Evolutionary conservation across 2,329 filamentous ascomycete genomes (phyloP).

Genomic region (Aphanoascus verrucosus): DNA sequence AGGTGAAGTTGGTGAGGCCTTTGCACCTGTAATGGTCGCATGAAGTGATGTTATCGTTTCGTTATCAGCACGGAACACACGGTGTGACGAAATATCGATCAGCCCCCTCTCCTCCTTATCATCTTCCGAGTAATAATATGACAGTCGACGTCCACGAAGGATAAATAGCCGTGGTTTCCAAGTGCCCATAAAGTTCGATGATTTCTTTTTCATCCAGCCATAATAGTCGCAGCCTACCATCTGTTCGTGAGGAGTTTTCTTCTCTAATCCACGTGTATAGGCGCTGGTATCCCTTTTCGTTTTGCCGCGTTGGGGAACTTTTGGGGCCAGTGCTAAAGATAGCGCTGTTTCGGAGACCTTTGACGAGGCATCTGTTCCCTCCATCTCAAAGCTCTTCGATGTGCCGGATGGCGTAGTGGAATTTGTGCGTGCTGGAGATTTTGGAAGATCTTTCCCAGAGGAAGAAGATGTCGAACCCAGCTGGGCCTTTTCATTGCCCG

Average conservation of each 20-base stretch:
- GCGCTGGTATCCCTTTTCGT: conserved; percentile 92
- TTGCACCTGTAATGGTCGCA: conserved; percentile 82
- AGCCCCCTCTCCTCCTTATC: conserved; percentile 89
- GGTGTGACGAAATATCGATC: conserved; percentile 95
- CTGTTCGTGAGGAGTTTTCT: conserved; percentile 70
- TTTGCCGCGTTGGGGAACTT: conserved; percentile 45
- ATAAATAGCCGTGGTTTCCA: conserved; percentile 98
- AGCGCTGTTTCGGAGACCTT: conserved; percentile 40
- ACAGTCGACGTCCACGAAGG: conserved; percentile 76
- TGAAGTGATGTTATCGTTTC: conserved; percentile 84
- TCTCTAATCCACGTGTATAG: conserved; percentile 75
- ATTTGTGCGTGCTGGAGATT: conserved; percentile 63
- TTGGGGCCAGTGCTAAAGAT: conserved; percentile 43
- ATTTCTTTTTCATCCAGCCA: conserved; percentile 99
- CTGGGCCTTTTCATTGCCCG: conserved; percentile 43
- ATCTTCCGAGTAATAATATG: conserved; percentile 91
- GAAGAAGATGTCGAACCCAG: conserved; percentile 34
- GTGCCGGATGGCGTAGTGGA: conserved; percentile 56
- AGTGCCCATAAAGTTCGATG: conserved; percentile 86
- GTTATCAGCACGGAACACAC: conserved; percentile 87
- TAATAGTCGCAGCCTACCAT: conserved; percentile 83
- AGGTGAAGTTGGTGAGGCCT: conserved; percentile 52
- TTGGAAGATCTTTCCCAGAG: conserved; percentile 43
- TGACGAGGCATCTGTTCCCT: conserved; percentile 53
- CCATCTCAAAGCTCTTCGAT: conserved; percentile 65